Evolutionary conservation across 768 basidiomycete genomes (phyloP).

Genomic region (Leccinum broughii): DNA sequence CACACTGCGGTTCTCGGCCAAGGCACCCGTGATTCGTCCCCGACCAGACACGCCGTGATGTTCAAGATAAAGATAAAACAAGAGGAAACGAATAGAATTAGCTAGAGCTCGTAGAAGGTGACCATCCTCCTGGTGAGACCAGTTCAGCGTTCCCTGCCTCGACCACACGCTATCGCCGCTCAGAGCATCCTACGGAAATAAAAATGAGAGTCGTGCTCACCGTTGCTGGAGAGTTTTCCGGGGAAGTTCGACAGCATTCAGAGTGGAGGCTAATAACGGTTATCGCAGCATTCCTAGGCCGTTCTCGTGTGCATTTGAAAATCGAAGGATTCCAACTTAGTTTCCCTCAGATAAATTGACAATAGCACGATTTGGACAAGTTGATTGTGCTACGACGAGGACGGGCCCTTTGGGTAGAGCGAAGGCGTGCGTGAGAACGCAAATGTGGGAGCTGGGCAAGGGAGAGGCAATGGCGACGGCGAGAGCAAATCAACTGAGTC

Average conservation of each 20-base stretch:
- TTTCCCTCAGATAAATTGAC: not conserved
- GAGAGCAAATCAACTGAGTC: no score
- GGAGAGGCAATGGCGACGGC: no score
- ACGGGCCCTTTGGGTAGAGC: no score
- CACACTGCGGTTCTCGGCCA: constrained; percentile 27
- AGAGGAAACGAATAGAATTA: constrained; percentile 36
- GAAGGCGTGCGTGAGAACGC: no score
- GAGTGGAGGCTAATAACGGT: not conserved
- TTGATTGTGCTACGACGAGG: no score
- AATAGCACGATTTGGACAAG: no score
- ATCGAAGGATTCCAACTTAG: not conserved
- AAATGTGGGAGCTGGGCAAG: no score
- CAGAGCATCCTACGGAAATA: not conserved
- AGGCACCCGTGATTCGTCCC: constrained; percentile 18
- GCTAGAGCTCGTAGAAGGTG: constrained; percentile 44
- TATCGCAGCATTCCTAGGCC: not conserved
- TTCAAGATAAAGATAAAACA: constrained; percentile 38
- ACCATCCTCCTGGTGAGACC: constrained; percentile 19
- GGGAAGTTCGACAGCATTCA: not conserved
- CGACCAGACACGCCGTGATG: constrained; percentile 28
- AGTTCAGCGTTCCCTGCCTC: not conserved
- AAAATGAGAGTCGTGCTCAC: constrained; percentile 7
- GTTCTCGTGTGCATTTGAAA: not conserved
- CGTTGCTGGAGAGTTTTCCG: constrained; percentile 6
- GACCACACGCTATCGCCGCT: not conserved